Conservation (phyloP, 2,329 filamentous ascomycete genomes). For the Ophiostoma tasmaniense region DNA sequence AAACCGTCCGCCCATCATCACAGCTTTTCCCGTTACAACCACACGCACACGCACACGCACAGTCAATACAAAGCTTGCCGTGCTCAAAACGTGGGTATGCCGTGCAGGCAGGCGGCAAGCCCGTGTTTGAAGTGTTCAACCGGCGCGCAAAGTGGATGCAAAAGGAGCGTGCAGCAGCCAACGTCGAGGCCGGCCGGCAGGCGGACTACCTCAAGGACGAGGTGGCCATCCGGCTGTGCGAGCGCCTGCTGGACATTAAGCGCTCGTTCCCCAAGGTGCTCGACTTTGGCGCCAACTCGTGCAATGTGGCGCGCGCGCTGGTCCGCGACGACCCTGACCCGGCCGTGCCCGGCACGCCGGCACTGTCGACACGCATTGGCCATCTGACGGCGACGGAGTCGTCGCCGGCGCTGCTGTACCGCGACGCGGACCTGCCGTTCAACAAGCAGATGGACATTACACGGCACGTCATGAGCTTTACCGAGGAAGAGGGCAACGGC, state of each 20-base stretch:
- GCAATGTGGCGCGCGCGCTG: slow-evolving; percentile 81
- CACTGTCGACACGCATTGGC: slow-evolving; percentile 62
- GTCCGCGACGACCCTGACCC: slow-evolving; percentile 60
- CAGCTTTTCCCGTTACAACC: neutral
- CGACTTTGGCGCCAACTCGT: slow-evolving; percentile 90
- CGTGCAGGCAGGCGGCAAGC: slow-evolving; percentile 65
- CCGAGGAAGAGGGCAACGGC: slow-evolving; percentile 36
- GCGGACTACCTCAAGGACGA: slow-evolving; percentile 93
- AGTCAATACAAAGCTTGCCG: neutral
- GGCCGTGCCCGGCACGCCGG: slow-evolving; percentile 48
- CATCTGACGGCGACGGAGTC: slow-evolving; percentile 76
- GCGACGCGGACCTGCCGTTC: slow-evolving; percentile 67
- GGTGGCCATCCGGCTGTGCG: slow-evolving; percentile 73
- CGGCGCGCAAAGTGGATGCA: slow-evolving; percentile 79
- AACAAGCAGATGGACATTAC: slow-evolving; percentile 65
- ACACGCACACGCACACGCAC: neutral
- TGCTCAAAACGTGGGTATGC: slow-evolving; percentile 55
- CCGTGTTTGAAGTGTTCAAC: slow-evolving; percentile 87
- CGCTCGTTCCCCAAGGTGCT: slow-evolving; percentile 75
- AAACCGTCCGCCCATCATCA: slow-evolving; percentile 50
- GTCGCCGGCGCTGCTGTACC: slow-evolving; percentile 67
- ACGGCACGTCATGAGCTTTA: slow-evolving; percentile 64
- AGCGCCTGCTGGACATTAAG: slow-evolving; percentile 87
- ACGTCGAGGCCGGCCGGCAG: slow-evolving; percentile 63
- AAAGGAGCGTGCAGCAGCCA: slow-evolving; percentile 71